phyloP scores from a whole-genome alignment of 306 rosid species.

The Cercis canadensis region DNA sequence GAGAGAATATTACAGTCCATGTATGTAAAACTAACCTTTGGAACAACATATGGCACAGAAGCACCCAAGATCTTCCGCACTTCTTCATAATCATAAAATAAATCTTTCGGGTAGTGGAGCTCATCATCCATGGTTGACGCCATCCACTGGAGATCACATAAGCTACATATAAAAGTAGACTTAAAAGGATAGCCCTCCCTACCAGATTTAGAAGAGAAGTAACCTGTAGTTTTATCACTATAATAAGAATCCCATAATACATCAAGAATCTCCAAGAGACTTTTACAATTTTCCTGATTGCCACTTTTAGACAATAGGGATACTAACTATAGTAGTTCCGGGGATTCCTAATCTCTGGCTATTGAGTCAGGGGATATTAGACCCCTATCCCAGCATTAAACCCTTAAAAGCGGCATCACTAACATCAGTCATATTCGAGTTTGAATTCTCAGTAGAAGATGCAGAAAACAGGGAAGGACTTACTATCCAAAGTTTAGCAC shows the following conservation, averaged over 20 bases:
- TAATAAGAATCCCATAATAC: conserved; percentile 83
- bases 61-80: conserved; percentile 74
- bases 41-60: conserved; percentile 81
- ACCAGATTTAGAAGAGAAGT: conserved; percentile 51
- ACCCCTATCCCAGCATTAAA: conserved; percentile 60
- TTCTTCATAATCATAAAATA: conserved; percentile 74
- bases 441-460: conserved; percentile 51
- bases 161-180: conserved; percentile 69
- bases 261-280: conserved; percentile 81
- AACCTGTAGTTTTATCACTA: conserved; percentile 67
- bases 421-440: conserved; percentile 50
- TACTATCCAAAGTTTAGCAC: conserved; percentile 73
- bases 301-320: conserved; percentile 62
- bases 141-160: conserved; percentile 77
- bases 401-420: conserved; percentile 50
- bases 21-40: conserved; percentile 72
- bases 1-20: not conserved
- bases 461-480: conserved; percentile 68
- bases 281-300: conserved; percentile 60
- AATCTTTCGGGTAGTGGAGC: conserved; percentile 82
- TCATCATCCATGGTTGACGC: conserved; percentile 64
- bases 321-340: conserved; percentile 66
- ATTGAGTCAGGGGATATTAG: conserved; percentile 61
- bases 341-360: conserved; percentile 89
- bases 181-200: conserved; percentile 58